phyloP scores from a whole-genome alignment of 305 asterid genomes.

The Stenogyne calaminthoides region DNA sequence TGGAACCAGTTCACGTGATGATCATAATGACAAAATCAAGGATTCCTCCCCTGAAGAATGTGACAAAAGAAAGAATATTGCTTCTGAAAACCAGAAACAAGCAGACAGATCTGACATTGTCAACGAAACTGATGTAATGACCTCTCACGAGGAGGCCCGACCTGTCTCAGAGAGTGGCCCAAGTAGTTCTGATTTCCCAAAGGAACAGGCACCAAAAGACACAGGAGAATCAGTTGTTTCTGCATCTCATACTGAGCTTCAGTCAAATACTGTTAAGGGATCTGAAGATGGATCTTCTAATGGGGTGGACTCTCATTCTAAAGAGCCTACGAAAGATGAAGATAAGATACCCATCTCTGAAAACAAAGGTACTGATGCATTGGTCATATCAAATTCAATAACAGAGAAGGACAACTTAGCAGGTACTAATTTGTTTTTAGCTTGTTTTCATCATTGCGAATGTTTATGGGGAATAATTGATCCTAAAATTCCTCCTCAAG shows the following conservation, averaged over 20 bases:
- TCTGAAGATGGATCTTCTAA: constrained; percentile 47
- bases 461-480: constrained; percentile 15
- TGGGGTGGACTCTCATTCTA: constrained; percentile 41
- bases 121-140: constrained; percentile 44
- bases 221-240: constrained; percentile 44
- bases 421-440: constrained; percentile 42
- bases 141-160: constrained; percentile 37
- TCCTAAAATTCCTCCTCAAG: neutral
- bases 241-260: constrained; percentile 53
- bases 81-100: constrained; percentile 43
- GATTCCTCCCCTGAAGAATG: constrained; percentile 40
- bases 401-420: constrained; percentile 42
- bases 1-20: constrained; percentile 31
- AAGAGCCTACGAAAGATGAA: constrained; percentile 58
- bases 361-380: constrained; percentile 48
- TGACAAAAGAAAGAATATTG: constrained; percentile 39
- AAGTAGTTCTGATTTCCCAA: constrained; percentile 43
- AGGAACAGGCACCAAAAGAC: constrained; percentile 41
- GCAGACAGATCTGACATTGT: constrained; percentile 42
- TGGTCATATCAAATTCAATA: constrained; percentile 39
- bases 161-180: constrained; percentile 38
- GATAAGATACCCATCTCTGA: constrained; percentile 45
- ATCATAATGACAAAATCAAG: constrained; percentile 42
- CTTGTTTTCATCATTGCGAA: constrained; percentile 24
- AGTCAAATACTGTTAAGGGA: constrained; percentile 54